Evolutionary conservation across 2,329 filamentous ascomycete species (phyloP).

Genomic region (Leptographium radiaticola): DNA sequence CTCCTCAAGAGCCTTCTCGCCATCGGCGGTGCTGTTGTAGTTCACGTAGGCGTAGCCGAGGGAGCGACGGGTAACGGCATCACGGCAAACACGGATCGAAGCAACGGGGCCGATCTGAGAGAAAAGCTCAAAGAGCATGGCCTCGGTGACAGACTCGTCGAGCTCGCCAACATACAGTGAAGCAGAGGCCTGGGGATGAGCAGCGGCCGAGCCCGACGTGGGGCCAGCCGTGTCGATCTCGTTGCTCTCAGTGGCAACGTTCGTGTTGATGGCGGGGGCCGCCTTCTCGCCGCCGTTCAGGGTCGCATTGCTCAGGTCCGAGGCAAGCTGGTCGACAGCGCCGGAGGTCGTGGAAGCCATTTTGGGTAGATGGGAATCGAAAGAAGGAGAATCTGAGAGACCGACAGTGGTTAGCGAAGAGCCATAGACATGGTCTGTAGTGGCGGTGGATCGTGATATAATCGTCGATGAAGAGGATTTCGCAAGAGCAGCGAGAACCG

Average conservation of each 20-base stretch:
- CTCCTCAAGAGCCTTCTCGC: conserved; percentile 97
- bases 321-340: conserved; percentile 68
- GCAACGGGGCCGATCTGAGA: conserved; percentile 98
- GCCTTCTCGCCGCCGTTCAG: conserved; percentile 55
- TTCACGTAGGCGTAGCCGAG: conserved; percentile 99
- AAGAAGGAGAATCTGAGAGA: conserved; percentile 10
- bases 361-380: conserved; percentile 22
- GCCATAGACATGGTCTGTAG: neutral
- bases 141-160: conserved; percentile 93
- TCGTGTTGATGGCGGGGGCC: conserved; percentile 62
- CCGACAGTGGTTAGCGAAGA: conserved; percentile 9
- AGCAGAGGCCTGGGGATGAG: conserved; percentile 79
- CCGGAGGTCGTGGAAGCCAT: conserved; percentile 47
- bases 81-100: conserved; percentile 98
- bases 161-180: conserved; percentile 99
- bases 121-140: conserved; percentile 99
- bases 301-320: conserved; percentile 60
- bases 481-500: neutral
- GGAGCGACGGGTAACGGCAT: conserved; percentile 94
- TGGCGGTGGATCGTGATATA: neutral
- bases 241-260: conserved; percentile 41
- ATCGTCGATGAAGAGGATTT: neutral
- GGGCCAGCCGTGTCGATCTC: conserved; percentile 52
- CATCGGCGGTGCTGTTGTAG: conserved; percentile 95
- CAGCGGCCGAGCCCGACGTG: conserved; percentile 60